Base-by-base conservation (phyloP, 2,329 filamentous ascomycete genomes). In the Stachybotrys chartarum region DNA sequence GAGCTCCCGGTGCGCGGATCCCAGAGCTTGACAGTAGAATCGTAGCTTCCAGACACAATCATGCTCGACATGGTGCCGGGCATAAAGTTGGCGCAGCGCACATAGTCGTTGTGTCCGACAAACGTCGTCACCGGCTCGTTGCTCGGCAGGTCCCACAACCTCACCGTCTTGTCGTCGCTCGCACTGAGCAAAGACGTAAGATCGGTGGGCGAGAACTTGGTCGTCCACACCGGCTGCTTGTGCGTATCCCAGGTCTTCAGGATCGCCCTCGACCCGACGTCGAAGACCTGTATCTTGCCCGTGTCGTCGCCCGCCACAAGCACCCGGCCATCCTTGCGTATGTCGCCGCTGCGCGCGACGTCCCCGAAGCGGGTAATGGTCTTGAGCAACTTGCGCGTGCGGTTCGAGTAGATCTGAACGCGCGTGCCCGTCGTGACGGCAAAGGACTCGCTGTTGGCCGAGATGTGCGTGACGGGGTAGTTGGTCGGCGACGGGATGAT, bases 191-290 rank as follows among this genome's bases (percentile, higher is more conserved):
- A 76, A 4, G 85, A 85, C 1, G 94, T 99, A 60, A 92, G 80
- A 58, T 94, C 87, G n/a, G 81, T 82, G 1, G 91, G 91, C n/a
- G 90, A 93, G 81, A 95, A 99, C 70, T 87, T 87, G 50, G 91
- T 93, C 30, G 87, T 84, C 87, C 93, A 97, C 30, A 96, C 90
- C 14, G 94, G 90, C 78, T 96, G 92, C 75, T 91, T 92, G 76
- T 97, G 93, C 63, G 92, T 85, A 60, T 87, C 85, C 93, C 94
- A 99, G 53, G 93, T 97, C 77, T 94, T 93, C 64, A 99, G 76
- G 61, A 99, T 96, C 4, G 91, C 91, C 60, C 94, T 83, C 56
- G 91, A 93, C 49, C 68, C 86, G 53, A 96, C 85, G 67, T 99
- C 94, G 68, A 97, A 99, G 12, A 97, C 91, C 73, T 99, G 95